Evolutionary conservation across 768 basidiomycete species (phyloP).

Genomic region (Erythrobasidium yunnanense): DNA sequence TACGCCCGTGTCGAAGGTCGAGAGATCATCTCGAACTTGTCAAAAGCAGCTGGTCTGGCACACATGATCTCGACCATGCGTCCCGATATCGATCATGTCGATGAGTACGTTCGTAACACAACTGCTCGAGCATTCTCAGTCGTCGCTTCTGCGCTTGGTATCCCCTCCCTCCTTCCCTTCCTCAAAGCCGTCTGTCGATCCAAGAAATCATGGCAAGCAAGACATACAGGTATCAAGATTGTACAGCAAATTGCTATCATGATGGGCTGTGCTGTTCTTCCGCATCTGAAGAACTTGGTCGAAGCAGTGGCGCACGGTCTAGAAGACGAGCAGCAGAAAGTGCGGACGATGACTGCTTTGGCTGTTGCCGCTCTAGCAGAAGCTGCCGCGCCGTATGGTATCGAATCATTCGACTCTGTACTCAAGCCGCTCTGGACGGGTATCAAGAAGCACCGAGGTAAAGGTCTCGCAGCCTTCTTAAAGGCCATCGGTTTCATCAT

Average conservation of each 20-base stretch:
- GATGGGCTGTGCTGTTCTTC: constrained; percentile 98
- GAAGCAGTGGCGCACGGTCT: constrained; percentile 89
- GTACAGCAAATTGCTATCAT: constrained; percentile 99
- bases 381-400: constrained; percentile 95
- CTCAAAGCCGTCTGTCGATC: constrained; percentile 95
- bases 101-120: constrained; percentile 98
- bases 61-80: constrained; percentile 99
- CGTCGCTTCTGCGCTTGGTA: constrained; percentile 94
- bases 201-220: constrained; percentile 99
- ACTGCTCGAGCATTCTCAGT: constrained; percentile 96
- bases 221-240: constrained; percentile 97
- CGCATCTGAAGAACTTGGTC: constrained; percentile 90
- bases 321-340: constrained; percentile 90
- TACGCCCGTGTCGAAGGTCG: constrained; percentile 63
- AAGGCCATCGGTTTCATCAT: constrained; percentile 99
- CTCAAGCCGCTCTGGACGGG: constrained; percentile 88
- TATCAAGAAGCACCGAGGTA: constrained; percentile 87
- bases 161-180: constrained; percentile 93
- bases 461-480: constrained; percentile 85
- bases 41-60: constrained; percentile 95
- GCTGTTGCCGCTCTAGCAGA: constrained; percentile 88
- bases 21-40: constrained; percentile 96
- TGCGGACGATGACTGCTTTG: constrained; percentile 87
- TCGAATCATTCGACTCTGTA: constrained; percentile 97
- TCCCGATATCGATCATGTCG: constrained; percentile 97